These are phyloP conservation scores for Noccaea bulbosa DNA, from an alignment of 345 rosid species.

Conservation along the genomic window DNA sequence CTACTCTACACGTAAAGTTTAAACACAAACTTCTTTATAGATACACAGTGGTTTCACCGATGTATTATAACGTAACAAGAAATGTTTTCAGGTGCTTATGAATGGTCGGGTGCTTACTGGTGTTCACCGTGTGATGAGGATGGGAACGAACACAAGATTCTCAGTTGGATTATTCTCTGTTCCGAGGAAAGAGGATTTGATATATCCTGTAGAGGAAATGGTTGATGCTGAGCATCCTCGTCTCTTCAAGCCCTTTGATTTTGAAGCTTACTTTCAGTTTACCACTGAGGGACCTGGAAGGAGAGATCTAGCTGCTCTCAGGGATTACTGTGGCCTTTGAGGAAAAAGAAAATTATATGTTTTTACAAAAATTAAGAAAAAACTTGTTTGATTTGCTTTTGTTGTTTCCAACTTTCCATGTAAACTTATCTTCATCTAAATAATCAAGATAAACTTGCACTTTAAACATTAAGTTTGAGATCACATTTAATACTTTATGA, in stretches of 20 bases:
- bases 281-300: slow-evolving; percentile 31
- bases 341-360: not conserved
- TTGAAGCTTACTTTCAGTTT: slow-evolving; percentile 39
- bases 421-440: slow-evolving; percentile 15
- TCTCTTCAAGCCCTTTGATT: slow-evolving; percentile 36
- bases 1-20: slow-evolving; percentile 45
- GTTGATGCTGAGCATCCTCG: slow-evolving; percentile 44
- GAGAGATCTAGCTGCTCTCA: slow-evolving; percentile 31
- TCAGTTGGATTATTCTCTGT: slow-evolving; percentile 42
- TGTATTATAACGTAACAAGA: not conserved
- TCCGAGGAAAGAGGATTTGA: slow-evolving; percentile 24
- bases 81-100: slow-evolving; percentile 39
- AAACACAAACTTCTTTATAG: not conserved
- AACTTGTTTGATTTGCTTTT: slow-evolving; percentile 9
- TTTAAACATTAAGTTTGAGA: not conserved
- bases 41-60: not conserved
- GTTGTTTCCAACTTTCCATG: slow-evolving; percentile 7
- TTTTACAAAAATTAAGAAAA: not conserved
- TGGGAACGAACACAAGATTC: slow-evolving; percentile 42
- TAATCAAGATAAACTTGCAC: not conserved
- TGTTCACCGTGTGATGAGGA: slow-evolving; percentile 47
- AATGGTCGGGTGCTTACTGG: slow-evolving; percentile 44
- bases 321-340: slow-evolving; percentile 47
- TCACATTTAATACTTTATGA: not conserved
- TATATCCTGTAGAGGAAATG: slow-evolving; percentile 34